Evolutionary conservation across 75 land plant genomes (phyloP).

Genomic region (Picea sitchensis): DNA sequence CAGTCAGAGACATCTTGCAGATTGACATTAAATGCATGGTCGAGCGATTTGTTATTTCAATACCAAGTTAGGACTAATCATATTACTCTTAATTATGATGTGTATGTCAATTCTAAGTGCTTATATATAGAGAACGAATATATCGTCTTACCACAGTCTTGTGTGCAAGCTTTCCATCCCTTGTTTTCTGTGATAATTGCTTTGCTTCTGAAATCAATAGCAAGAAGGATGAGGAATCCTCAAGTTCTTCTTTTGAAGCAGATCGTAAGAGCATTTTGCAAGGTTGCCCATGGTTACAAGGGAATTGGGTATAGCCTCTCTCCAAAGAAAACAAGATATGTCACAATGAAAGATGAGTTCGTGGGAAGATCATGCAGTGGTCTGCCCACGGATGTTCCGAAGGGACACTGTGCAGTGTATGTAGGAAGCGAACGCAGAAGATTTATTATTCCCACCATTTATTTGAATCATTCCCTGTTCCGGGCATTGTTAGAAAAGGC

Average conservation of each 20-base stretch:
- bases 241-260: neutral
- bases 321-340: neutral
- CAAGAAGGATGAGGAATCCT: neutral
- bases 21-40: too few species aligned
- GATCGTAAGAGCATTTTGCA: neutral
- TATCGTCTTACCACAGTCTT: too few species aligned
- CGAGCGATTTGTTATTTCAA: too few species aligned
- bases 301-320: neutral
- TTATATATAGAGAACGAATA: too few species aligned
- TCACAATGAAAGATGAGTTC: neutral
- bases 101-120: too few species aligned
- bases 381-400: conserved; percentile 6
- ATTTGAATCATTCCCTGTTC: too few species aligned
- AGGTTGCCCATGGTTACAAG: neutral
- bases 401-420: conserved; percentile 36
- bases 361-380: neutral
- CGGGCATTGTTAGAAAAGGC: too few species aligned
- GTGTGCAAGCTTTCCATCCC: too few species aligned
- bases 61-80: too few species aligned
- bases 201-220: neutral
- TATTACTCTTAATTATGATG: too few species aligned
- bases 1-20: too few species aligned
- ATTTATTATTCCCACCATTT: too few species aligned
- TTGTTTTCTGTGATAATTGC: neutral
- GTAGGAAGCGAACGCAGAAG: conserved; percentile 28